Base-by-base conservation (phyloP, 371 early-diverging fungal genomes). In the Lichtheimia ornata region DNA sequence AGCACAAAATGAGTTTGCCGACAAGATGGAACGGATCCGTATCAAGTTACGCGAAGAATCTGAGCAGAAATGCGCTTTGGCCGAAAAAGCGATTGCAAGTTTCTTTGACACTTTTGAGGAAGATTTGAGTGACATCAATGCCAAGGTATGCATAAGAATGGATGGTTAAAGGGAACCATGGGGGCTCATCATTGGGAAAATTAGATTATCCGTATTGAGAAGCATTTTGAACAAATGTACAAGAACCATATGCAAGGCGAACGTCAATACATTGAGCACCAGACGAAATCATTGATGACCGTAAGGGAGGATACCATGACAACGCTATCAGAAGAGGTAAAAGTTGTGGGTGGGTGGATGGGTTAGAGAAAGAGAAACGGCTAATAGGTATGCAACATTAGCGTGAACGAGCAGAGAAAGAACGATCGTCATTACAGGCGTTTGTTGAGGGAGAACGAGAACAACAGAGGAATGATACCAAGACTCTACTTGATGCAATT, bases 191-290 rank as follows among this genome's bases (percentile, higher is more conserved):
- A 42, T 35, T 54, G 15, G 40, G 54, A n/a, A 40, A 54, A 40
- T 35, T 20, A 54, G 17, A 17, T 22, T 6, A 22, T 47, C 18
- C 47, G n/a, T 7, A 61, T 65, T 45, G 57, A 59, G 53, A 41
- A 65, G 4, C 65, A 55, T 25, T 60, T 59, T 52, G 42, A 45
- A 20, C 44, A 49, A 47, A 52, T 42, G 24, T 65, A 61, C 41
- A 35, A 53, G 17, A 17, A 42, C 5, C 65, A 65, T 44, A 49
- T 65, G 15, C 42, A 42, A 25, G 61, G 61, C 12, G 65, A 65
- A 18, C 61, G 54, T 1, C 9, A 42, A 9, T 51, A 58, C 20
- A 35, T 64, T n/a, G 58, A 64, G 43, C 1, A 44, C 28, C 61
- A 61, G 22, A 61, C 44, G 17, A 28, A 5, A 28, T 52, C 58